These are phyloP conservation scores for Hericium coralloides DNA, from an alignment of 768 basidiomycete species.

Conservation along the genomic window DNA sequence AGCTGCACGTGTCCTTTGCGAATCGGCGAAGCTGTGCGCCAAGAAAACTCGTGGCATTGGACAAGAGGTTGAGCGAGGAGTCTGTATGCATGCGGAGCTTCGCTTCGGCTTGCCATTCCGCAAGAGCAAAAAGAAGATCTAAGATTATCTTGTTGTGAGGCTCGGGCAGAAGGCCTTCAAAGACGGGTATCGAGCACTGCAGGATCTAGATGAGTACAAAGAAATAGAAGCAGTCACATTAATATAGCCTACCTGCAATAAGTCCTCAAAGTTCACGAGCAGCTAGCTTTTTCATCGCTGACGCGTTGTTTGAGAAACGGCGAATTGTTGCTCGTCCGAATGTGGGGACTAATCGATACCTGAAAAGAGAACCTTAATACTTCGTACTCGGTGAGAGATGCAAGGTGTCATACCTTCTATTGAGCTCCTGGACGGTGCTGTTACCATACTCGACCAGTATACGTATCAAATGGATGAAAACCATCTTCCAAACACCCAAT, in stretches of 20 bases:
- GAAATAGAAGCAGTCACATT: background rate
- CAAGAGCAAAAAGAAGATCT: too few relatives aligned
- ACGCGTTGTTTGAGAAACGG: slow-evolving; percentile 13
- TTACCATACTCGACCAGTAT: slow-evolving; percentile 17
- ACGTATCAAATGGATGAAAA: slow-evolving; percentile 29
- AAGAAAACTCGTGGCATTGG: too few relatives aligned
- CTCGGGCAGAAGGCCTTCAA: slow-evolving; percentile 23
- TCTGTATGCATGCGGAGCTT: too few relatives aligned
- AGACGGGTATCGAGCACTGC: slow-evolving; percentile 26
- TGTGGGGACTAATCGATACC: slow-evolving; percentile 15
- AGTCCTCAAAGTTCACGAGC: slow-evolving; percentile 8
- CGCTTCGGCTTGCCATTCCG: too few relatives aligned
- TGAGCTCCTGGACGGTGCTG: slow-evolving; percentile 15
- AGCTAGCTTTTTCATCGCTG: slow-evolving; percentile 10
- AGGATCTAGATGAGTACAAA: too few relatives aligned
- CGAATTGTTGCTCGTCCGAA: slow-evolving; percentile 20
- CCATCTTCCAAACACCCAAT: slow-evolving; percentile 28
- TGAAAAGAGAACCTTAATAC: background rate
- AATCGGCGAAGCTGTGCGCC: too few relatives aligned
- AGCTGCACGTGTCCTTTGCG: too few relatives aligned
- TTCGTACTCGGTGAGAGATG: too few relatives aligned
- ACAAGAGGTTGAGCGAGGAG: too few relatives aligned
- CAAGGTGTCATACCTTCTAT: slow-evolving; percentile 14
- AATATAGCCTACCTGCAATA: slow-evolving; percentile 9
- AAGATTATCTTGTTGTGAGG: too few relatives aligned